Percentiles rank a stretch among this genome's conserved stretches.
Conservation (phyloP, 1,284 basidiomycete genomes). For the Ustilago sp. region DNA sequence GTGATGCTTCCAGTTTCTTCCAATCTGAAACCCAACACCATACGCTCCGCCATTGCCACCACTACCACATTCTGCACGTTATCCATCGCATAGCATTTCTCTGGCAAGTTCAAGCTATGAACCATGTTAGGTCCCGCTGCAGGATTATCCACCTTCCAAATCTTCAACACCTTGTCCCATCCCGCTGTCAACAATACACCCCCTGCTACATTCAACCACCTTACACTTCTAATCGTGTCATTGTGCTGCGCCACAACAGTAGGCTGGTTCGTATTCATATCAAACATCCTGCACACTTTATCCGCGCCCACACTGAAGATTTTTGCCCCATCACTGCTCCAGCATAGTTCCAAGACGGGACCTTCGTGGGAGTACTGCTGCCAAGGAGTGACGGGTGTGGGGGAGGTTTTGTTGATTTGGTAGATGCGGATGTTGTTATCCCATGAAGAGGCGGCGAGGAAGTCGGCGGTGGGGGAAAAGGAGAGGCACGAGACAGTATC, state of each 20-base stretch:
- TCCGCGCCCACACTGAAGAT: conserved; percentile 88
- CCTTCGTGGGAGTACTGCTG: conserved; percentile 80
- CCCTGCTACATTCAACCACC: conserved; percentile 79
- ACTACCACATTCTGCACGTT: conserved; percentile 87
- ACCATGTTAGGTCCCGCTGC: conserved; percentile 51
- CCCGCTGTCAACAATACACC: conserved; percentile 85
- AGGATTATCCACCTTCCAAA: conserved; percentile 61
- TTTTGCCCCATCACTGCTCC: conserved; percentile 85
- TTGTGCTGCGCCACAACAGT: conserved; percentile 84
- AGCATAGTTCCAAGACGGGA: conserved; percentile 83
- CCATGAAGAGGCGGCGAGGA: conserved; percentile 71
- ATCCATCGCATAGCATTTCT: conserved; percentile 87
- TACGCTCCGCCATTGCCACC: conserved; percentile 88
- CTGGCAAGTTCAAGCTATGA: conserved; percentile 75
- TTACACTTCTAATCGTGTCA: conserved; percentile 81
- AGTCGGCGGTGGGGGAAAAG: conserved; percentile 70
- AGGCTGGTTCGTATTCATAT: conserved; percentile 77
- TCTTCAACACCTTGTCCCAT: conserved; percentile 89
- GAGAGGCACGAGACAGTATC: conserved; percentile 69
- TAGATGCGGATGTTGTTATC: conserved; percentile 73
- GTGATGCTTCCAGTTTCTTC: conserved; percentile 74
- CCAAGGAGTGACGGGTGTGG: conserved; percentile 76
- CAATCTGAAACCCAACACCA: conserved; percentile 86
- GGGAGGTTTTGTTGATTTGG: conserved; percentile 75
- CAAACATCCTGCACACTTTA: conserved; percentile 84